Evolutionary conservation across 208 protist species (phyloP), one percentile per base, ranked within the genome.

Genomic region (Zelonia costaricensis): DNA sequence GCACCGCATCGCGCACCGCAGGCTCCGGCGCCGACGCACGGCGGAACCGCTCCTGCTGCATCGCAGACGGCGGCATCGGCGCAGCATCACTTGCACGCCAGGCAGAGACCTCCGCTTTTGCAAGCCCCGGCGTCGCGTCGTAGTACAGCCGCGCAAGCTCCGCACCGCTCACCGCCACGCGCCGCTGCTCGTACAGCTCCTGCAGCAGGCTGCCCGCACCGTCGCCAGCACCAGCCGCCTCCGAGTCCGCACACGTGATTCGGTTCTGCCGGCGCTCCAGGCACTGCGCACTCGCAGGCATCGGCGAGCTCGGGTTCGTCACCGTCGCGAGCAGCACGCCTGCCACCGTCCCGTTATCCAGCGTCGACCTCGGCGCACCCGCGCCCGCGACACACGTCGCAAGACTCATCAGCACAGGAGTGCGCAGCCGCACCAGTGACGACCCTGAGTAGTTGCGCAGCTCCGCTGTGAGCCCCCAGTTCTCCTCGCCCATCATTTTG

Each of bases 221-320:
- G 3, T 10, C 36, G 31, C 27, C 33, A 25, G 16, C 48, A 27
- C 8, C 51, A 6, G 51, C 25, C 52, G 23, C 18, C 23, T 1
- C 31, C 16, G 33, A 43, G 25, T 63, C 57, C 3, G 57, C 57
- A 33, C 57, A 63, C 23, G 46, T 22, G 33, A 57, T 22, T 46
- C 60, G 60, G 12, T 1, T n/a, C 48, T 57, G 39, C n/a, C 42
- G 42, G 5, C 13, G 20, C 5, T 15, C 5, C 42, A 46, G 8
- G 42, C 42, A 46, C 42, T 46, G 42, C 13, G 42, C n/a, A 4
- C n/a, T 15, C 42, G n/a, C 20, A 4, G 20, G n/a, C 42, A 46
- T 15, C 42, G n/a, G n/a, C n/a, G n/a, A n/a, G n/a, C n/a, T n/a
- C n/a, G n/a, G n/a, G n/a, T n/a, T n/a, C n/a, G n/a, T n/a, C n/a